phyloP scores from a whole-genome alignment of 1,284 basidiomycete species.

The Tilletia walkeri region DNA sequence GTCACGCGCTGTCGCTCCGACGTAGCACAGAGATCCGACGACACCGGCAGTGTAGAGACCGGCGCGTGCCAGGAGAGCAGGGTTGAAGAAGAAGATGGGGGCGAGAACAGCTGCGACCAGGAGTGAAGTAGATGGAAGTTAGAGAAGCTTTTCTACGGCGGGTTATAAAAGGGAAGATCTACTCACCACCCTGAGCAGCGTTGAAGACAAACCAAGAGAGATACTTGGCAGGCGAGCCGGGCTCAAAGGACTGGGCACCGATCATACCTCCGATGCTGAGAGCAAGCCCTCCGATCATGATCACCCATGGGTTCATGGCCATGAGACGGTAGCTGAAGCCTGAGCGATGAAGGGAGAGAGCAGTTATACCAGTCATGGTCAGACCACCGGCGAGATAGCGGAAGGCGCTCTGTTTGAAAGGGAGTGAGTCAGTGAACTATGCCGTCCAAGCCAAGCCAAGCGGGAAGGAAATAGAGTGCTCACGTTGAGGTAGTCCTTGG shows the following conservation, averaged over 20 bases:
- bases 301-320: conserved; percentile 79
- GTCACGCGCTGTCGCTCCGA: conserved; percentile 82
- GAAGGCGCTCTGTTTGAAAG: conserved; percentile 60
- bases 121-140: not conserved
- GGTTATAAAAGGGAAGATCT: no score
- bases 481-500: conserved; percentile 66
- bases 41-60: conserved; percentile 84
- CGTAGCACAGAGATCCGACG: conserved; percentile 74
- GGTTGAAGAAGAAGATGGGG: conserved; percentile 75
- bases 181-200: conserved; percentile 67
- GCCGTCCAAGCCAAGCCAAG: not conserved
- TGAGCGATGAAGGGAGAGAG: conserved; percentile 72
- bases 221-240: conserved; percentile 55
- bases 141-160: no score
- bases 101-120: conserved; percentile 61
- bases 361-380: conserved; percentile 72
- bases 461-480: conserved; percentile 42
- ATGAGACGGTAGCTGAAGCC: conserved; percentile 76
- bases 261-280: conserved; percentile 57
- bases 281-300: conserved; percentile 74
- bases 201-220: conserved; percentile 67
- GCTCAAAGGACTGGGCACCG: conserved; percentile 50
- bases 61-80: conserved; percentile 81
- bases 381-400: conserved; percentile 81
- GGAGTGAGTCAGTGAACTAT: not conserved